Evolutionary conservation across 1,284 basidiomycete genomes (phyloP).

Genomic region (Porogramme epimiltina): DNA sequence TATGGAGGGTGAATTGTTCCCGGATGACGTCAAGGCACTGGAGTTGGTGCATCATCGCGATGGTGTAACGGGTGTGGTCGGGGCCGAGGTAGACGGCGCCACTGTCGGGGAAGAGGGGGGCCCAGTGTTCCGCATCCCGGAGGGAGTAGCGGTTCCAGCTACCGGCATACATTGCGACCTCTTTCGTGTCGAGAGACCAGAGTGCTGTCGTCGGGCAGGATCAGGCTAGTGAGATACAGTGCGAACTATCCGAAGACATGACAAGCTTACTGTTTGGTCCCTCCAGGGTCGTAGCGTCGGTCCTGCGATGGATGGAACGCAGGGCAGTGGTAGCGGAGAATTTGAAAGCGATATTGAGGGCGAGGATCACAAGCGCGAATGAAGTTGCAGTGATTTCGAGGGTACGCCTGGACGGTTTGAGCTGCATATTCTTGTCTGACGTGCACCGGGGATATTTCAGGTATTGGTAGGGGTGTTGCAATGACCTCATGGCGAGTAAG

Average conservation of each 20-base stretch:
- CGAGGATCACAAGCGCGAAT: too few species aligned
- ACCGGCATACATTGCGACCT: conserved; percentile 13
- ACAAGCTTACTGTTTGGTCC: too few species aligned
- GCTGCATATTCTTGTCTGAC: too few species aligned
- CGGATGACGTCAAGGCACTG: conserved; percentile 25
- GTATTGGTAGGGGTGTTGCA: too few species aligned
- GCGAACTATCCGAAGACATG: not conserved
- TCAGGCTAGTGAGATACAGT: not conserved
- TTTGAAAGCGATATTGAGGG: too few species aligned
- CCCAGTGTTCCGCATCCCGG: conserved; percentile 10
- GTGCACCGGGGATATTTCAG: too few species aligned
- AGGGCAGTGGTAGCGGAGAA: too few species aligned
- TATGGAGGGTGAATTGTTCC: conserved; percentile 10
- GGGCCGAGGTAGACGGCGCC: conserved; percentile 17
- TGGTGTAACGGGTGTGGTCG: conserved; percentile 15
- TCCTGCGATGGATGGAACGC: not conserved
- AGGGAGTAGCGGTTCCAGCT: conserved; percentile 20
- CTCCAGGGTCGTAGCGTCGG: not conserved
- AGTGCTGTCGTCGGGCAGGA: not conserved
- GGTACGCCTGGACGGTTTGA: too few species aligned
- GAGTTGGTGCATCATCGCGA: conserved; percentile 25
- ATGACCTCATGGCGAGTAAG: too few species aligned
- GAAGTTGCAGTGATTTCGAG: too few species aligned
- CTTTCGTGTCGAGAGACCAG: conserved; percentile 7
- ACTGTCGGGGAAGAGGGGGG: conserved; percentile 16